These are phyloP conservation scores for Galerina marginata DNA, from an alignment of 768 basidiomycete species.

Conservation along the genomic window DNA sequence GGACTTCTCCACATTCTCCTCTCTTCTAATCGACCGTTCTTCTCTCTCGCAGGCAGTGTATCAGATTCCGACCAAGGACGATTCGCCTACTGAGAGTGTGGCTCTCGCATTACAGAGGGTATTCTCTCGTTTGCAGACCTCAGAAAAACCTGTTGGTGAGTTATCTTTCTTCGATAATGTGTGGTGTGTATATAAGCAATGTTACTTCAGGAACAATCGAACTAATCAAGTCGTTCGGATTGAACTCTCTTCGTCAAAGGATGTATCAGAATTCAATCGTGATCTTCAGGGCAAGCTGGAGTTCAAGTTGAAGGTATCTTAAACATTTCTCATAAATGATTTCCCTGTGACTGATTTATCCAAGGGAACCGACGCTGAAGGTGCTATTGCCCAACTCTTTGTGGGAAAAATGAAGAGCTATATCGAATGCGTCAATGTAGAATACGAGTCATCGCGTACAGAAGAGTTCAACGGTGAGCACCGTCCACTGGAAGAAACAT, in stretches of 20 bases:
- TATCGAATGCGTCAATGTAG: slow-evolving; percentile 98
- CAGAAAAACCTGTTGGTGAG: slow-evolving; percentile 96
- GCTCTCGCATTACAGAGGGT: slow-evolving; percentile 94
- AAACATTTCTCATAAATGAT: too few relatives aligned
- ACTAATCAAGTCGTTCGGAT: slow-evolving; percentile 97
- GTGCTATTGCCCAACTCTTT: slow-evolving; percentile 92
- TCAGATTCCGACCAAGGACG: slow-evolving; percentile 97
- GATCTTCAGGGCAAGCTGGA: slow-evolving; percentile 97
- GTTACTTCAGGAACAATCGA: slow-evolving; percentile 82
- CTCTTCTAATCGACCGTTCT: slow-evolving; percentile 4
- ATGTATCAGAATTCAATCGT: slow-evolving; percentile 98
- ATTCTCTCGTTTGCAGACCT: slow-evolving; percentile 97
- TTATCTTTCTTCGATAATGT: neutral
- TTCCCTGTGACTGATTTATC: neutral
- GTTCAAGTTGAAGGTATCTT: slow-evolving; percentile 93
- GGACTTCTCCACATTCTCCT: neutral
- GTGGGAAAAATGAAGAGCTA: slow-evolving; percentile 99
- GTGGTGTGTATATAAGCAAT: neutral
- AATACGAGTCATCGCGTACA: slow-evolving; percentile 90
- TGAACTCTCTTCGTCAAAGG: slow-evolving; percentile 99
- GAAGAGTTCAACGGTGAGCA: slow-evolving; percentile 94
- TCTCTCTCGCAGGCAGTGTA: slow-evolving; percentile 80
- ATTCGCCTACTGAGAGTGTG: slow-evolving; percentile 91
- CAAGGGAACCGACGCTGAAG: slow-evolving; percentile 94
- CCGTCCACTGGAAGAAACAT: neutral